phyloP scores from a whole-genome alignment of 495 filamentous ascomycete genomes.

The Gamarada debralockiae region DNA sequence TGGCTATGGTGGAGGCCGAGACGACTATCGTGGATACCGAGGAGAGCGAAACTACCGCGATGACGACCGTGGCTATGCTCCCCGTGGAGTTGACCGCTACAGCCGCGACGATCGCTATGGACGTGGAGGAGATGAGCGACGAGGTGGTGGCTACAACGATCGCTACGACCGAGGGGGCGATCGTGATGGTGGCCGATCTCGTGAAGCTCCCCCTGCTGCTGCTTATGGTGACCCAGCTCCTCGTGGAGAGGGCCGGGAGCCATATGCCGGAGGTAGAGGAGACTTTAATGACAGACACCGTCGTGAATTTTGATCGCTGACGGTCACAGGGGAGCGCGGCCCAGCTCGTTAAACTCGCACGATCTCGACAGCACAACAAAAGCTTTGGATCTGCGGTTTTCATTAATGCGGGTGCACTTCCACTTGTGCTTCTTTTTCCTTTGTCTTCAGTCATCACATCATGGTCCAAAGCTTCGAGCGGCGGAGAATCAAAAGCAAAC shows the following conservation, averaged over 20 bases:
- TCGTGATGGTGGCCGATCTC: constrained; percentile 29
- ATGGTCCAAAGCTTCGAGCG: constrained; percentile 28
- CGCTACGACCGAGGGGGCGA: constrained; percentile 43
- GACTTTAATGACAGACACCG: constrained; percentile 38
- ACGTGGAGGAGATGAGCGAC: constrained; percentile 52
- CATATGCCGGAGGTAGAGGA: constrained; percentile 52
- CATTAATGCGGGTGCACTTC: constrained; percentile 28
- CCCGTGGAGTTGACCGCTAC: constrained; percentile 33
- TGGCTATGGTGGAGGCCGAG: constrained; percentile 26
- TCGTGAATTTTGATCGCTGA: constrained; percentile 29
- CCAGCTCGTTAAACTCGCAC: constrained; percentile 28
- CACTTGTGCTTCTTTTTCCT: constrained; percentile 22
- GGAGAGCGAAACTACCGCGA: constrained; percentile 22
- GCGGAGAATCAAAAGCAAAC: constrained; percentile 26
- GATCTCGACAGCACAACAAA: constrained; percentile 22
- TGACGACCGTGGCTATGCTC: constrained; percentile 24
- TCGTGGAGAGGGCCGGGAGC: constrained; percentile 58
- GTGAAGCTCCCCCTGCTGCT: constrained; percentile 43
- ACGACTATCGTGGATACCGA: constrained; percentile 32
- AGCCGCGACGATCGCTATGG: constrained; percentile 36
- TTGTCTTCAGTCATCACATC: constrained; percentile 19
- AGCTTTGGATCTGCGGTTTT: constrained; percentile 29
- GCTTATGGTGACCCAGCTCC: constrained; percentile 56
- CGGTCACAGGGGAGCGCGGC: constrained; percentile 23
- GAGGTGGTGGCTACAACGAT: constrained; percentile 50